These are phyloP conservation scores for Populus ilicifolia DNA, from an alignment of 345 rosid genomes.

Conservation along the genomic window DNA sequence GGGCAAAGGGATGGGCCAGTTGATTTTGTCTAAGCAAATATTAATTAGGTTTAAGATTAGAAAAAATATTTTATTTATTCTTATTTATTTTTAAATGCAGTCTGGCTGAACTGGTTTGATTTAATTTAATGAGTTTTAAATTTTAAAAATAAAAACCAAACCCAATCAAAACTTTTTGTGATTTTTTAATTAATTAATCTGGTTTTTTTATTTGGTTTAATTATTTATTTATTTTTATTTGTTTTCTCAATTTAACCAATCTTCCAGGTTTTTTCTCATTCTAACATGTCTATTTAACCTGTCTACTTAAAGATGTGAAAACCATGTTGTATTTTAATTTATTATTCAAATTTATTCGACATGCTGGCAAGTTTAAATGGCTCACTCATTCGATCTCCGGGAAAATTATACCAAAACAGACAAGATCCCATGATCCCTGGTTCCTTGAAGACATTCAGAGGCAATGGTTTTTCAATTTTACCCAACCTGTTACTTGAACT, in stretches of 20 bases:
- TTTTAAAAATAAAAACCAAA: accelerated
- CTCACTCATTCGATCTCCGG: neutral
- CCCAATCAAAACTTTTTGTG: accelerated
- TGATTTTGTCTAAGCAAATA: no score
- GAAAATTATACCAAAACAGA: no score
- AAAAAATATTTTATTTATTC: no score
- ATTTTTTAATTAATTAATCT: no score
- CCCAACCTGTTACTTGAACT: neutral
- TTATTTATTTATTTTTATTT: accelerated
- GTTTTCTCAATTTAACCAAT: accelerated
- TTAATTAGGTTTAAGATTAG: no score
- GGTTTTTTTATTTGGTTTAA: no score
- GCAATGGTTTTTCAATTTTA: neutral
- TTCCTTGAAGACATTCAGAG: neutral
- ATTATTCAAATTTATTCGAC: neutral
- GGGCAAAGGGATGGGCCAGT: no score
- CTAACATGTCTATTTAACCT: no score
- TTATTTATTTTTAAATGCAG: no score
- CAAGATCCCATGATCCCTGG: neutral
- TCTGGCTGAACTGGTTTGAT: accelerated
- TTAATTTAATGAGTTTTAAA: accelerated
- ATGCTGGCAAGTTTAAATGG: neutral
- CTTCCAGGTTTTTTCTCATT: no score
- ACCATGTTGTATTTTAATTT: no score
- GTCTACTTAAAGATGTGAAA: no score